Evolutionary conservation across 2,329 filamentous ascomycete genomes (phyloP).

Genomic region (Arachnomyces sp.): DNA sequence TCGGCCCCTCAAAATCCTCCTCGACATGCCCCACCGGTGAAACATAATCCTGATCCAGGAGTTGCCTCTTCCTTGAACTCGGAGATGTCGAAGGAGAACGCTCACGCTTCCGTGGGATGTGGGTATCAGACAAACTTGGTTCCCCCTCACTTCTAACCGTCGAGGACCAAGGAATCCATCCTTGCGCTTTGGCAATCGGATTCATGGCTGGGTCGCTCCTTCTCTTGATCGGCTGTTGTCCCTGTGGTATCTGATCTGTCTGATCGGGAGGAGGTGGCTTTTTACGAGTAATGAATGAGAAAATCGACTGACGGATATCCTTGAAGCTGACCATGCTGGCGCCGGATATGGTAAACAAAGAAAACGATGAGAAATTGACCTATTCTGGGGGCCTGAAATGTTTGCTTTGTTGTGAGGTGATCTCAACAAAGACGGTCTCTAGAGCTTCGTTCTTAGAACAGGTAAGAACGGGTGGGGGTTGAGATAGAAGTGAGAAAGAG

Average conservation of each 20-base stretch:
- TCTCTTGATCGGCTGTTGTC: background rate
- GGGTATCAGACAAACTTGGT: no score
- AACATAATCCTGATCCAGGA: slow-evolving; percentile 1
- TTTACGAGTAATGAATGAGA: slow-evolving; percentile 1
- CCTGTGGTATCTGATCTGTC: background rate
- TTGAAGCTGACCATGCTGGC: slow-evolving; percentile 1
- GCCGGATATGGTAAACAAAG: background rate
- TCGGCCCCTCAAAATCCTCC: slow-evolving; percentile 5
- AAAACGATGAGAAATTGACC: no score
- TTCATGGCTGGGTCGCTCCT: slow-evolving; percentile 2
- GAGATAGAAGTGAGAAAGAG: no score
- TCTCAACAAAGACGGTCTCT: no score
- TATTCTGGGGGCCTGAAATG: no score
- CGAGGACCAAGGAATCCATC: background rate
- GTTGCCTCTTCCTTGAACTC: slow-evolving; percentile 2
- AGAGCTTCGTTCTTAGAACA: no score
- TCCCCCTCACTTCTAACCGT: background rate
- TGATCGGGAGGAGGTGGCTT: slow-evolving; percentile 1
- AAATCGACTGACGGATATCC: slow-evolving; percentile 1
- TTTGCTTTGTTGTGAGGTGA: no score
- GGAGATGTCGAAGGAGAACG: background rate
- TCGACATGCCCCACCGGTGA: background rate
- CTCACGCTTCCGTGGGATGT: no score
- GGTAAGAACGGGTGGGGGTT: no score
- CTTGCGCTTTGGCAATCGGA: slow-evolving; percentile 1